Base-by-base conservation (phyloP, 345 rosid species). In the Hibiscus trionum region DNA sequence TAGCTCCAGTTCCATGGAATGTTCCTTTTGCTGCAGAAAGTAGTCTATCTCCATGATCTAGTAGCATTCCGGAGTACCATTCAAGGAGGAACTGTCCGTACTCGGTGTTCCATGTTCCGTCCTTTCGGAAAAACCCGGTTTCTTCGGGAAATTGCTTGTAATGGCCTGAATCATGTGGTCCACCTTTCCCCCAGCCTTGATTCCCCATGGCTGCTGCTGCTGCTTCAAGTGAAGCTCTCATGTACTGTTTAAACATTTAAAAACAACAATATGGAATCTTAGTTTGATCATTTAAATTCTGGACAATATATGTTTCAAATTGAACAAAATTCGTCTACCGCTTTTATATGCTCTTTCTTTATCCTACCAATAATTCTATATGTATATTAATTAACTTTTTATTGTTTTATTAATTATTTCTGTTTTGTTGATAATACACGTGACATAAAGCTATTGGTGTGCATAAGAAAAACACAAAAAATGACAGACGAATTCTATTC, bases 101-200 rank as follows among this genome's bases (percentile, higher is more conserved):
- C 70, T 88, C 90, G 4, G 90, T 85, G 67, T 86, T 86, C 98
- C 97, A 94, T 72, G 97, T 86, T 55, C 97, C 97, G 8, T 91
- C 97, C 68, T 88, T 86, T 29, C 64, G 47, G 82, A 91, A 90
- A 73, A 94, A 94, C 7, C 88, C 88, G 3, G 96, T 90, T 17
- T 91, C 93, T 78, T 91, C 97, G 1, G 96, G 97, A 62, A 83
- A 84, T 72, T 88, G 92, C 71, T 88, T 90, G 83, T 91, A 91
- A 26, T 86, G 86, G 47, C 97, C 98, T 4, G 96, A 84, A 72
- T 94, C 95, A 76, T 86, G 93, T 52, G 96, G 98, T 19, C 95
- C 93, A 53, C 81, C 75, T 61, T 60, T 85, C 74, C 97, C 95
- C 98, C 96, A 91, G 68, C 82, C 87, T 27, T 74, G 81, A 53